phyloP scores from a whole-genome alignment of 139 green algal species.

The Tetraselmis striata region DNA sequence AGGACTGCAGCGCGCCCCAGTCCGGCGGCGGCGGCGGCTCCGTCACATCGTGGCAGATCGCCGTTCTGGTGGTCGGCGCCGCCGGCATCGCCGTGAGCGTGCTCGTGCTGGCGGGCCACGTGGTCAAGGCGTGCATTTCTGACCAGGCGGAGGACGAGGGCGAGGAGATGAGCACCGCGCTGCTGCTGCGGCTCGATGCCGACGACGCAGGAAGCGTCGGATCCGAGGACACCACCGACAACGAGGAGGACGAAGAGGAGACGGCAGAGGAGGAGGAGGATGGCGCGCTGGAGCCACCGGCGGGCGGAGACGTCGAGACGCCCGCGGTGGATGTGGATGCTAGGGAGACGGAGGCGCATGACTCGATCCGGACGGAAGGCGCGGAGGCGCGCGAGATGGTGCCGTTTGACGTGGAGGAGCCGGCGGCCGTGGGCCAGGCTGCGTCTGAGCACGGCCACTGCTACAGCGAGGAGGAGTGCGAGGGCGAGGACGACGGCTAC shows the following conservation, averaged over 20 bases:
- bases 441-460: not conserved
- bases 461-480: not conserved
- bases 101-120: not conserved
- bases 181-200: not conserved
- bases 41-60: not conserved
- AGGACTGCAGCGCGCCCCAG: constrained; percentile 32
- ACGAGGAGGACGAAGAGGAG: not conserved
- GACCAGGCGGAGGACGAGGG: constrained; percentile 14
- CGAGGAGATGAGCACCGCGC: constrained; percentile 10
- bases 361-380: no score
- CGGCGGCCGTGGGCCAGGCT: not conserved
- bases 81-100: constrained; percentile 10
- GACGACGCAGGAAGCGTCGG: not conserved
- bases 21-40: not conserved
- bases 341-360: no score
- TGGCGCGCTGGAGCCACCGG: not conserved
- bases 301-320: not conserved
- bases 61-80: constrained; percentile 34
- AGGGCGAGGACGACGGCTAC: not conserved
- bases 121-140: not conserved
- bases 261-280: constrained; percentile 21
- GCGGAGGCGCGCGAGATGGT: not conserved
- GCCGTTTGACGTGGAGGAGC: not conserved
- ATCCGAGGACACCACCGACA: not conserved
- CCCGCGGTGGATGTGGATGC: not conserved